Evolutionary conservation across 345 rosid genomes (phyloP), one percentile per base, ranked within the genome.

Genomic region (Salix brachista): DNA sequence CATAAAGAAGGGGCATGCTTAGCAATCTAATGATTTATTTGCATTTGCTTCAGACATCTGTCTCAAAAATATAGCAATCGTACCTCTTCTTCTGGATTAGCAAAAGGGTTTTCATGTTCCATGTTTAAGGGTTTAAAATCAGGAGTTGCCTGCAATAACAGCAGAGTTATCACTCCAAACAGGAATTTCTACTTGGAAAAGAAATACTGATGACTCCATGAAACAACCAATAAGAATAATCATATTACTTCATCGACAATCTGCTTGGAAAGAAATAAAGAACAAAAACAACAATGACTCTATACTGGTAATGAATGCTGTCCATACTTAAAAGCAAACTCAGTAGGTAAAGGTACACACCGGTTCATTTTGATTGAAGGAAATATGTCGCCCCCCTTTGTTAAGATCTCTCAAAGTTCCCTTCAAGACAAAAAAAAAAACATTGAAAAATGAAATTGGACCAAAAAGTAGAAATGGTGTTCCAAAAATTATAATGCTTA

Each of bases 331-430:
- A 36, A 25, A 52, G 67, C 32, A 78, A 42, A 76, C 13, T 74
- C 32, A 37, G 50, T 8, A 69, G 30, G 34, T 64, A 66, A 69
- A 50, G 66, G 61, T 34, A 77, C 88, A 28, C 85, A 86, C 91
- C 73, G 42, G 79, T 67, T 81, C 88, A 80, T 73, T 83, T 64
- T 79, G 82, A 76, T 81, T 84, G 1, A 66, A 74, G 72, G 77
- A 48, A 39, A 68, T 21, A 65, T 70, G 80, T 75, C 78, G 83
- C 65, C 83, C 88, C 2, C 84, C 85, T 80, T 80, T 88, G 50
- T 80, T 73, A 78, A 88, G 88, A 81, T 84, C 86, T 79, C 86
- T 88, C 72, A 88, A 72, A 71, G 89, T 86, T 17, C 89, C 89
- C 89, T 86, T 78, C 67, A 76, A 69, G 72, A 77, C 16, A 61